A percentile compares a stretch with the other conserved stretches of the same genome.
phyloP scores from a whole-genome alignment of 1,139 yeast species.

The Magnusiomyces starmeri region DNA sequence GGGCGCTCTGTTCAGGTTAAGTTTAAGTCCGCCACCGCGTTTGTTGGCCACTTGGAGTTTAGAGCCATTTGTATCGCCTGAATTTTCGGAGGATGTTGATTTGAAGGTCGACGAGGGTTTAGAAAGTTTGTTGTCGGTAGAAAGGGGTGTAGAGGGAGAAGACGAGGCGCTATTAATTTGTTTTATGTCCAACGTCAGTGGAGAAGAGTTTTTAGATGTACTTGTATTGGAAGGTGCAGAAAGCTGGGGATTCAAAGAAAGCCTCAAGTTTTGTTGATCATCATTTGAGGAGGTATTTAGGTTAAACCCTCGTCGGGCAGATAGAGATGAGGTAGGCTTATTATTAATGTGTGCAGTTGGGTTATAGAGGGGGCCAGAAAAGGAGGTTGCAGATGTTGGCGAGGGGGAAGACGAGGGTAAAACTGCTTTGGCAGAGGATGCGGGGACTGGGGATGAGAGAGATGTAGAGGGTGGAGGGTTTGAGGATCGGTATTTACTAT shows the following conservation, averaged over 20 bases:
- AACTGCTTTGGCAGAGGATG: not conserved
- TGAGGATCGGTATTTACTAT: slow-evolving; percentile 9
- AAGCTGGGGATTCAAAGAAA: no score
- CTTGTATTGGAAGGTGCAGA: no score
- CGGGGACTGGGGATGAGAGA: not conserved
- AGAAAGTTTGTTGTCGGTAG: no score
- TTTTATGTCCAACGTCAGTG: no score
- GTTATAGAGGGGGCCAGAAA: not conserved
- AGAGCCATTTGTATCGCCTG: slow-evolving; percentile 8
- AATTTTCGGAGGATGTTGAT: no score
- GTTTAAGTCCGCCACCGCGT: slow-evolving; percentile 9
- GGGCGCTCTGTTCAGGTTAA: slow-evolving; percentile 9
- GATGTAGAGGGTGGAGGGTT: not conserved
- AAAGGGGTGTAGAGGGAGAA: no score
- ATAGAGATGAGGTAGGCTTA: slow-evolving; percentile 25
- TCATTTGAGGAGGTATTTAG: no score
- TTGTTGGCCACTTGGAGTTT: slow-evolving; percentile 16
- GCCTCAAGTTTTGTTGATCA: no score
- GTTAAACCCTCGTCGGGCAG: slow-evolving; percentile 30
- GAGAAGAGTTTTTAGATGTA: no score
- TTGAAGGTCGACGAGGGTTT: no score
- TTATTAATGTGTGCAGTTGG: not conserved
- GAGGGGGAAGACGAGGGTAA: not conserved
- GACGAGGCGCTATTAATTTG: no score
- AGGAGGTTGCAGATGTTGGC: not conserved